Percentiles rank a stretch among this genome's conserved stretches.
Conservation (phyloP, 2,329 filamentous ascomycete species). For the Penicillium occitanis region DNA sequence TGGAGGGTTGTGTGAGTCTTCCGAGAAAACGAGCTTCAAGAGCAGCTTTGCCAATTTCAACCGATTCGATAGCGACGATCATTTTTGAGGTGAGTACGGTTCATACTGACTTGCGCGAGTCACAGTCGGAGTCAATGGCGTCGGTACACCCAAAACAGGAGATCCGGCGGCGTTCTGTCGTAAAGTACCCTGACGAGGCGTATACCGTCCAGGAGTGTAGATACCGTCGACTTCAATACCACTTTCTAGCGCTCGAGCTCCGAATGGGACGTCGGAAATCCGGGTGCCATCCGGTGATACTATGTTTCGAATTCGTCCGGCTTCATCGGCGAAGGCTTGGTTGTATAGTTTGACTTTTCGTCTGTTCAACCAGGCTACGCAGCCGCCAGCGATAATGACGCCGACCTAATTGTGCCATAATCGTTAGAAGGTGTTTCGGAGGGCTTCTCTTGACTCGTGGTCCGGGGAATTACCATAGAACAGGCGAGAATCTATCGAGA, state of each 20-base stretch:
- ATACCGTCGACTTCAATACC: slow-evolving; percentile 84
- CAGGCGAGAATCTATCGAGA: slow-evolving; percentile 66
- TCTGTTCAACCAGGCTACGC: slow-evolving; percentile 60
- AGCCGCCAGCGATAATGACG: slow-evolving; percentile 66
- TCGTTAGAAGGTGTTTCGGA: slow-evolving; percentile 19
- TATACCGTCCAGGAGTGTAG: slow-evolving; percentile 62
- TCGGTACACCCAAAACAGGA: slow-evolving; percentile 23
- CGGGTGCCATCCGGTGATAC: slow-evolving; percentile 52
- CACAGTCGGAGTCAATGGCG: slow-evolving; percentile 14
- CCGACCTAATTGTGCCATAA: slow-evolving; percentile 44
- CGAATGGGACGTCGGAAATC: slow-evolving; percentile 73
- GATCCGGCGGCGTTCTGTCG: slow-evolving; percentile 26
- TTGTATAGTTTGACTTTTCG: slow-evolving; percentile 62
- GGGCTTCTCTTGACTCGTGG: no score
- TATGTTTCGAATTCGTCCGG: slow-evolving; percentile 52
- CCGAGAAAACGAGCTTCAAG: neutral
- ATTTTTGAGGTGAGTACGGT: neutral
- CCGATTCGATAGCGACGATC: neutral
- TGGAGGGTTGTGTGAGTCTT: neutral
- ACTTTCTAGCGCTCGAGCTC: slow-evolving; percentile 78
- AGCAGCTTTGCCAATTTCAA: neutral
- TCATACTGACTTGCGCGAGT: slow-evolving; percentile 12
- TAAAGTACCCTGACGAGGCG: slow-evolving; percentile 30
- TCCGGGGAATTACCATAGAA: slow-evolving; percentile 55
- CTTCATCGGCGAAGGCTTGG: slow-evolving; percentile 64